phyloP scores from a whole-genome alignment of 805 yeast genomes.

The Candida vartiovaarae region DNA sequence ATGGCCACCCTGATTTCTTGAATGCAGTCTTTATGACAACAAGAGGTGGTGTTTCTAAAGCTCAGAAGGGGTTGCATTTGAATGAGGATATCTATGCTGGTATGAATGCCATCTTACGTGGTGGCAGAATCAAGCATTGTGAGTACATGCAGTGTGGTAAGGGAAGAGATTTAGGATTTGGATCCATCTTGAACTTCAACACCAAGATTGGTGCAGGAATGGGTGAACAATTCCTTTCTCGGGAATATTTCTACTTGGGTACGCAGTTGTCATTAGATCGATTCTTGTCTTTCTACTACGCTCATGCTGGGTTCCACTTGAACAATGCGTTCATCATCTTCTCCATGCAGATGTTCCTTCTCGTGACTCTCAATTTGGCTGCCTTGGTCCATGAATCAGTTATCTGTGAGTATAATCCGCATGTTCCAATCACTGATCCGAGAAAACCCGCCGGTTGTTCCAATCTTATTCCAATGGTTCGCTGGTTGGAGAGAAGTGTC shows the following conservation, averaged over 20 bases:
- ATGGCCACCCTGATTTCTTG: conserved; percentile 83
- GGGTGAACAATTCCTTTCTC: conserved; percentile 82
- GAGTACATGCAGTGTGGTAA: conserved; percentile 84
- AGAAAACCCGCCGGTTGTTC: conserved; percentile 64
- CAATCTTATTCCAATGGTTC: conserved; percentile 60
- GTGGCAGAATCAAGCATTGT: conserved; percentile 79
- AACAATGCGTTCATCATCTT: conserved; percentile 69
- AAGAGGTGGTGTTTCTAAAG: conserved; percentile 82
- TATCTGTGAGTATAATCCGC: conserved; percentile 52
- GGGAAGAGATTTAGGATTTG: conserved; percentile 81
- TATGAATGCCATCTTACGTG: conserved; percentile 69
- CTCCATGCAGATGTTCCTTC: conserved; percentile 56
- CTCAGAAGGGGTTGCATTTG: conserved; percentile 74
- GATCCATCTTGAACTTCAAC: conserved; percentile 73
- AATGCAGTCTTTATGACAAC: conserved; percentile 74
- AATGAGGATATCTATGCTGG: conserved; percentile 88
- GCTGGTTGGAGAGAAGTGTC: conserved; percentile 70
- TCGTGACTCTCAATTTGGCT: conserved; percentile 54
- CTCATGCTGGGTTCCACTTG: conserved; percentile 82
- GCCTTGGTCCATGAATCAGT: conserved; percentile 55
- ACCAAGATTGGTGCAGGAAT: conserved; percentile 86
- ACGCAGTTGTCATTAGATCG: conserved; percentile 73
- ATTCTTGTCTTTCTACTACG: conserved; percentile 73
- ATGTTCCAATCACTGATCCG: conserved; percentile 54
- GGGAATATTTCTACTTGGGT: conserved; percentile 75